Evolutionary conservation across 2,329 filamentous ascomycete genomes (phyloP).

Genomic region (Xylaria multiplex): DNA sequence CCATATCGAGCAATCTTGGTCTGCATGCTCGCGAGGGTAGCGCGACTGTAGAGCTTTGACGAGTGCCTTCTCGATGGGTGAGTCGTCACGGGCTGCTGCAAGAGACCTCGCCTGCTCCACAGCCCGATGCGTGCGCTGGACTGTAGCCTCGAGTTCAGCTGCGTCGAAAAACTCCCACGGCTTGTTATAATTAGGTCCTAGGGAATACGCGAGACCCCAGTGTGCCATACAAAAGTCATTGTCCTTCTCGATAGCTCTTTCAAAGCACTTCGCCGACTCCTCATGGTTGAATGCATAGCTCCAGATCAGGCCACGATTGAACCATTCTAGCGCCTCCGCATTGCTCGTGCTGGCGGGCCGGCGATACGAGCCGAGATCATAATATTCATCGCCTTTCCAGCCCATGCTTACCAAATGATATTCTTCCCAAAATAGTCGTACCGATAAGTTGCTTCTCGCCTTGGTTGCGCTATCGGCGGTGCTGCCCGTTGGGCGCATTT

Average conservation of each 20-base stretch:
- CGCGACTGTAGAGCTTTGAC: conserved; percentile 70
- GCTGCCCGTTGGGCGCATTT: background rate
- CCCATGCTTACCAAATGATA: conserved; percentile 22
- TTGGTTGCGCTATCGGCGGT: background rate
- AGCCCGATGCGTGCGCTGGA: conserved; percentile 60
- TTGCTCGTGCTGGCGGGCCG: conserved; percentile 65
- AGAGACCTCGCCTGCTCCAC: conserved; percentile 55
- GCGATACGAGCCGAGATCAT: conserved; percentile 70
- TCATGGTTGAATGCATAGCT: conserved; percentile 81
- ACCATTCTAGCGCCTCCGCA: conserved; percentile 70
- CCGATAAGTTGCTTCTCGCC: background rate
- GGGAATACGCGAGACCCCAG: conserved; percentile 76
- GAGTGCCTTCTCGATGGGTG: conserved; percentile 69
- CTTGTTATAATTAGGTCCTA: conserved; percentile 82
- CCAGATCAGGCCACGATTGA: conserved; percentile 78
- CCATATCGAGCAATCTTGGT: conserved; percentile 62
- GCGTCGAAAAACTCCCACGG: conserved; percentile 77
- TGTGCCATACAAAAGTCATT: conserved; percentile 68
- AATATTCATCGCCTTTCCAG: conserved; percentile 55
- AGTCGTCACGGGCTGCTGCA: conserved; percentile 49
- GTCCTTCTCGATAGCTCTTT: conserved; percentile 66
- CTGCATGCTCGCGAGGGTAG: conserved; percentile 64
- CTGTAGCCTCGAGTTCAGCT: conserved; percentile 63
- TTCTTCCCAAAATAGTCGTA: background rate
- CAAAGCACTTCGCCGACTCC: conserved; percentile 73